A percentile compares a stretch with the other conserved stretches of the same genome.
These are phyloP conservation scores for Arthrobotrys sinensis DNA, from an alignment of 2,329 filamentous ascomycete genomes.

Conservation along the genomic window DNA sequence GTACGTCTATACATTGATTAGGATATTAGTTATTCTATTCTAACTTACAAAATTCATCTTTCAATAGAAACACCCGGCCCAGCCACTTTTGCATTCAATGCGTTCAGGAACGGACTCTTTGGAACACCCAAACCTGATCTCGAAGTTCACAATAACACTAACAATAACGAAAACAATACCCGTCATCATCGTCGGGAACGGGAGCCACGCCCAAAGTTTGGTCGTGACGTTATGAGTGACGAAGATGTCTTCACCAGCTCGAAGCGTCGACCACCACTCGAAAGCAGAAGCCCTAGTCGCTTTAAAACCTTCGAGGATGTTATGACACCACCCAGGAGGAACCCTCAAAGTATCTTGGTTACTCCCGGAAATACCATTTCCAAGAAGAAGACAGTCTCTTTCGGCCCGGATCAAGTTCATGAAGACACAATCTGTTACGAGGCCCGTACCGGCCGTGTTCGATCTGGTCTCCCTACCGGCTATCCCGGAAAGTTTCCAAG, in stretches of 20 bases:
- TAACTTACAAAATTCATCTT: slow-evolving; percentile 67
- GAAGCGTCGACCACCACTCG: slow-evolving; percentile 18
- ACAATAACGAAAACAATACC: neutral
- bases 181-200: slow-evolving; percentile 35
- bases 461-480: slow-evolving; percentile 70
- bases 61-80: slow-evolving; percentile 75
- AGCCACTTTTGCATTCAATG: slow-evolving; percentile 77
- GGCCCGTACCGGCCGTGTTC: slow-evolving; percentile 66
- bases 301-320: slow-evolving; percentile 45
- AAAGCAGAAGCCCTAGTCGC: slow-evolving; percentile 38
- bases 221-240: slow-evolving; percentile 47
- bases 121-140: slow-evolving; percentile 74
- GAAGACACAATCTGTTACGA: slow-evolving; percentile 69
- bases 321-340: slow-evolving; percentile 61
- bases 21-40: neutral
- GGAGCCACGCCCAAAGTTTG: slow-evolving; percentile 33
- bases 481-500: slow-evolving; percentile 73
- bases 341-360: slow-evolving; percentile 72
- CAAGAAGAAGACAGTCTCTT: slow-evolving; percentile 72
- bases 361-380: slow-evolving; percentile 71
- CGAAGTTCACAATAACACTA: slow-evolving; percentile 62
- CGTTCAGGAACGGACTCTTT: slow-evolving; percentile 77
- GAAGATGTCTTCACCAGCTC: slow-evolving; percentile 59
- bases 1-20: slow-evolving; percentile 42
- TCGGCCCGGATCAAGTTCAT: slow-evolving; percentile 70